phyloP scores from a whole-genome alignment of 768 basidiomycete species.

The Pleurotus cornucopiae region DNA sequence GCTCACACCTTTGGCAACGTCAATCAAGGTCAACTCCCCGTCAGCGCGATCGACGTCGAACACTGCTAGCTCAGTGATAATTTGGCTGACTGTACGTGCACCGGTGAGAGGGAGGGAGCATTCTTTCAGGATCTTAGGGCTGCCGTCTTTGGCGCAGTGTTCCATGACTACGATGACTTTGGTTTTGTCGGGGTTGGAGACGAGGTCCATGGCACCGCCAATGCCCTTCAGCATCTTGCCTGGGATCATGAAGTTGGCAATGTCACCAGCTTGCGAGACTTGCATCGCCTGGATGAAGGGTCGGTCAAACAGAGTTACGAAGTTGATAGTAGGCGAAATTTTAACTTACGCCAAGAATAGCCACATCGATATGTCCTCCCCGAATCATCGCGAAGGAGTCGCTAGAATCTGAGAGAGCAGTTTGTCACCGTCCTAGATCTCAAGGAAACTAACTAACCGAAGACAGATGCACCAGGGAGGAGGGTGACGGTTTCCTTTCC shows the following conservation, averaged over 20 bases:
- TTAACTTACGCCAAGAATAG: conserved; percentile 81
- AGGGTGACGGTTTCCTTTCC: conserved; percentile 94
- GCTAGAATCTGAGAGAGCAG: conserved; percentile 57
- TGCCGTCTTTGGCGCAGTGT: conserved; percentile 86
- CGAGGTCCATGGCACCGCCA: conserved; percentile 95
- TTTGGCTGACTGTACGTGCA: conserved; percentile 80
- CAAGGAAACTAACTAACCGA: conserved; percentile 49
- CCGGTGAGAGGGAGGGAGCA: conserved; percentile 88
- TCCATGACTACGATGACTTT: conserved; percentile 90
- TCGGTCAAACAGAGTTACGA: conserved; percentile 5
- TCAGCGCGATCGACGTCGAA: conserved; percentile 81
- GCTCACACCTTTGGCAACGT: conserved; percentile 80
- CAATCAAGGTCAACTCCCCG: conserved; percentile 71
- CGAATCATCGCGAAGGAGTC: conserved; percentile 99
- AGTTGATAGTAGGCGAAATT: not conserved
- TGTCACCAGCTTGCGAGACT: conserved; percentile 88
- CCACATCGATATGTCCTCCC: conserved; percentile 91
- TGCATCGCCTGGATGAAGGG: conserved; percentile 71
- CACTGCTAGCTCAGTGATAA: conserved; percentile 90
- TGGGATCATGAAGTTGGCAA: conserved; percentile 98
- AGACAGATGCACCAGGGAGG: conserved; percentile 86
- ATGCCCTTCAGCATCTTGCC: conserved; percentile 92
- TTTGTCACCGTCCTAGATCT: not conserved
- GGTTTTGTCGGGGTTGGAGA: conserved; percentile 94
- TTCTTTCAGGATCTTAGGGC: conserved; percentile 79